Percentiles rank a stretch among this genome's conserved stretches.
phyloP scores from a whole-genome alignment of 2,329 filamentous ascomycete species.

The Akanthomyces uredinophilus region DNA sequence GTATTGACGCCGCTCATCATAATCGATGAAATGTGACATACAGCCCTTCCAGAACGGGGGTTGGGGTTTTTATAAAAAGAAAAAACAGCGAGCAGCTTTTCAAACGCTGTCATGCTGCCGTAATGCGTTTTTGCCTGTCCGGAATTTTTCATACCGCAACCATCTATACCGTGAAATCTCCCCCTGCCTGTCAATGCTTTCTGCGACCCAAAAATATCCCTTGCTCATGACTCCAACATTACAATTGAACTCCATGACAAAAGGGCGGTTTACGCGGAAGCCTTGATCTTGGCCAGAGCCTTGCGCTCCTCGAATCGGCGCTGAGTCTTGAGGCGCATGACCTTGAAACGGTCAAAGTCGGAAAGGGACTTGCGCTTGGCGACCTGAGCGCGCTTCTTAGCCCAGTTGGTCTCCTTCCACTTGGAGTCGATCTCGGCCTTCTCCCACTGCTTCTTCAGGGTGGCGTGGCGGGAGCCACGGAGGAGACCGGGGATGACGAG shows the following conservation, averaged over 20 bases:
- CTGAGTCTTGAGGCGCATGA: slow-evolving; percentile 99
- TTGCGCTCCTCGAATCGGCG: slow-evolving; percentile 97
- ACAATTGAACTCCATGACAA: slow-evolving; percentile 14
- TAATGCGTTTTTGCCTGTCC: slow-evolving; percentile 30
- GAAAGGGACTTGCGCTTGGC: slow-evolving; percentile 85
- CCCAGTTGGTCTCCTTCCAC: slow-evolving; percentile 88
- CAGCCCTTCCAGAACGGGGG: slow-evolving; percentile 55
- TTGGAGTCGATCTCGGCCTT: slow-evolving; percentile 86
- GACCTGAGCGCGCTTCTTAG: slow-evolving; percentile 84
- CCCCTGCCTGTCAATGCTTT: slow-evolving; percentile 18
- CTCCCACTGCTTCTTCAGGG: slow-evolving; percentile 86
- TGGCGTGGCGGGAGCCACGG: slow-evolving; percentile 74
- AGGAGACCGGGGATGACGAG: slow-evolving; percentile 83
- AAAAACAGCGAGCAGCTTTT: slow-evolving; percentile 49
- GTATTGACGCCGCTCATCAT: slow-evolving; percentile 62
- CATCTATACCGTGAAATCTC: slow-evolving; percentile 18
- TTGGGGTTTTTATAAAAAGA: slow-evolving; percentile 36
- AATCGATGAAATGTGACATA: slow-evolving; percentile 57
- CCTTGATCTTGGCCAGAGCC: slow-evolving; percentile 88
- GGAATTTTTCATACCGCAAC: slow-evolving; percentile 24
- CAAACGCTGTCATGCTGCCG: slow-evolving; percentile 23
- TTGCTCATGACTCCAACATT: slow-evolving; percentile 22
- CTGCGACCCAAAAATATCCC: slow-evolving; percentile 27
- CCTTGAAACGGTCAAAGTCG: slow-evolving; percentile 99
- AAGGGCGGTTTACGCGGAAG: slow-evolving; percentile 60